Evolutionary conservation across 345 rosid genomes (phyloP).

Genomic region (Cardamine chenopodiifolia): DNA sequence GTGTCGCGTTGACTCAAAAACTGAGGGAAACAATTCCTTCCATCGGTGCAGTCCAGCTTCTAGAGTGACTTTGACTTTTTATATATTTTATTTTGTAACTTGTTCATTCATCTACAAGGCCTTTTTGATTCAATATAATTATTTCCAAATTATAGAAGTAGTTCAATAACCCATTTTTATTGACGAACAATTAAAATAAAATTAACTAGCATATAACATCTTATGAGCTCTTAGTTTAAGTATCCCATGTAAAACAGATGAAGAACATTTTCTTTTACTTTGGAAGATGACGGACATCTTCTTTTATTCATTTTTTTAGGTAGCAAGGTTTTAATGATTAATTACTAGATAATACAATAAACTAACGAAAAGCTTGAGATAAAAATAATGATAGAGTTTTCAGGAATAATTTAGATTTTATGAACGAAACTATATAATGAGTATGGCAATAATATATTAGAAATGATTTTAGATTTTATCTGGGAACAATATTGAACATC

Average conservation of each 20-base stretch:
- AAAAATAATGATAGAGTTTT: no score
- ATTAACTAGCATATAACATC: background rate
- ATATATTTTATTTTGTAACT: background rate
- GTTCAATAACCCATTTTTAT: background rate
- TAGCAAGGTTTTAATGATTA: no score
- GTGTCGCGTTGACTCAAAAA: constrained; percentile 88
- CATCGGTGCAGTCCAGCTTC: constrained; percentile 78
- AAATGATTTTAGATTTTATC: no score
- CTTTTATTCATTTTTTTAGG: no score
- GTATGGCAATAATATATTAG: no score
- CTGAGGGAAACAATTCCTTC: constrained; percentile 82
- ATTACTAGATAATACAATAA: no score
- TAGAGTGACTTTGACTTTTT: constrained; percentile 49
- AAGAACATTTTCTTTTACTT: background rate
- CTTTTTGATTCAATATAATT: constrained; percentile 4
- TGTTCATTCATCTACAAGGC: constrained; percentile 1
- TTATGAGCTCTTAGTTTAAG: background rate
- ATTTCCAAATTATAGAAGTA: background rate
- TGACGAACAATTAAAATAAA: background rate
- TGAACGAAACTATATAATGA: no score
- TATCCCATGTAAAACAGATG: background rate
- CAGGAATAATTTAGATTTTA: no score
- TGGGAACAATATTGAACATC: no score
- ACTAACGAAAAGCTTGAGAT: no score
- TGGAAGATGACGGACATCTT: background rate